Evolutionary conservation across 306 rosid genomes (phyloP), one percentile per base, ranked within the genome.

Genomic region (Heteromeles arbutifolia): DNA sequence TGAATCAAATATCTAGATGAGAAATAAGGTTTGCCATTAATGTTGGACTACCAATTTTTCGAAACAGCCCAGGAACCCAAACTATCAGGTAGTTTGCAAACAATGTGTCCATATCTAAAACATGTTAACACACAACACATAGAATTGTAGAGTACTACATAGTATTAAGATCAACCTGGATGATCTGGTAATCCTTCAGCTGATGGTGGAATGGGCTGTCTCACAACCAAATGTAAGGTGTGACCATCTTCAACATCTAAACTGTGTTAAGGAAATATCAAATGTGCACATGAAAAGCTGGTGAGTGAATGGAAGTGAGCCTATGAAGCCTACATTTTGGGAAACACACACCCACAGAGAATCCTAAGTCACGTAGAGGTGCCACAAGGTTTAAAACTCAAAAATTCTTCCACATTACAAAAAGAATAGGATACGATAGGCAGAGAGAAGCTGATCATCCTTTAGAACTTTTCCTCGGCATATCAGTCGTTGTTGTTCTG

Each of bases 231-330:
- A 86, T 92, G 99, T 85, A 96, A 89, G 83, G 99, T 96, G 80
- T 96, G 98, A 77, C 99, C 99, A 82, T 96, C 99, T 84, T 96
- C 99, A 81, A 96, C 99, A 80, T 96, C 99, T 96, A 78, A 82
- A 70, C 78, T 61, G 58, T 66, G 85, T 92, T 87, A 92, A 79
- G 81, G 86, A 84, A 79, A 72, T 41, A 41, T 74, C 62, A 75
- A 66, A 71, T 41, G 74, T 59, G 29, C 68, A 34, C n/a, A 50
- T 74, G 69, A 69, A 83, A 72, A 21, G 50, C 24, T 44, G 43
- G 66, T 15, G 32, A 70, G 29, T n/a, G 21, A 62, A 65, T 50
- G 54, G 54, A 50, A 50, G 6, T 50, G 54, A 18, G 8, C 54
- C 8, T 22, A 57, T n/a, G 62, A 56, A 56, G 5, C 24, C 25